phyloP scores from a whole-genome alignment of 78 protist species.

The Trichosphaerium sp. region DNA sequence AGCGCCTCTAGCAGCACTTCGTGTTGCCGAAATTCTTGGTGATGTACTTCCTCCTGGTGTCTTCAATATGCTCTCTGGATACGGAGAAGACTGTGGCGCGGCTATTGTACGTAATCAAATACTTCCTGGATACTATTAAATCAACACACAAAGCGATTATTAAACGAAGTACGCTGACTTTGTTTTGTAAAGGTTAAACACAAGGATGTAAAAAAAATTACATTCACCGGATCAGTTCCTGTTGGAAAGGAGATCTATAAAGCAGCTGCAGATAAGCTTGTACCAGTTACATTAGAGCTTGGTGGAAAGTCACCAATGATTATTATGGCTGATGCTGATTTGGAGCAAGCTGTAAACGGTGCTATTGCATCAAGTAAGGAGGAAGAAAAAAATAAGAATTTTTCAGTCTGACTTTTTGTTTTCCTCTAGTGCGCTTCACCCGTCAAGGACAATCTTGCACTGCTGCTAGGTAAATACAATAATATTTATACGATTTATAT shows the following conservation, averaged over 20 bases:
- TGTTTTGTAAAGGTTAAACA: too few species aligned
- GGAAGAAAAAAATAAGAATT: too few species aligned
- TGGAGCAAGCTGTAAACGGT: conserved; percentile 11
- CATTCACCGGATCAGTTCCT: conserved; percentile 70
- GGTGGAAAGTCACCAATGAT: conserved; percentile 90
- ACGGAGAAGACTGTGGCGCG: conserved; percentile 55
- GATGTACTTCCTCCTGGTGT: conserved; percentile 90
- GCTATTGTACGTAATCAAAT: conserved; percentile 30
- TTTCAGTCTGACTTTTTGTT: too few species aligned
- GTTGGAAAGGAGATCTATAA: conserved; percentile 40
- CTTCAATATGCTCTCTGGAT: conserved; percentile 69
- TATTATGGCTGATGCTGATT: conserved; percentile 64
- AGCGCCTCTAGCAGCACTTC: conserved; percentile 79
- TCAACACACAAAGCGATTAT: too few species aligned
- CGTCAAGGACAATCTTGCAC: conserved; percentile 40
- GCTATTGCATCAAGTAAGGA: too few species aligned
- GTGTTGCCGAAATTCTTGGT: too few species aligned
- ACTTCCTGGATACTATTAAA: too few species aligned
- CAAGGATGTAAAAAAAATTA: conserved; percentile 56
- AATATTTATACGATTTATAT: too few species aligned
- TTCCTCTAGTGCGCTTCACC: too few species aligned
- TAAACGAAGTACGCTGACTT: too few species aligned
- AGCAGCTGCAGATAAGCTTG: conserved; percentile 36
- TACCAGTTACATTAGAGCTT: conserved; percentile 58
- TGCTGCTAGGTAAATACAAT: too few species aligned